Evolutionary conservation across 805 yeast species (phyloP), one percentile per base, ranked within the genome.

Genomic region (Saturnispora serradocipensis): DNA sequence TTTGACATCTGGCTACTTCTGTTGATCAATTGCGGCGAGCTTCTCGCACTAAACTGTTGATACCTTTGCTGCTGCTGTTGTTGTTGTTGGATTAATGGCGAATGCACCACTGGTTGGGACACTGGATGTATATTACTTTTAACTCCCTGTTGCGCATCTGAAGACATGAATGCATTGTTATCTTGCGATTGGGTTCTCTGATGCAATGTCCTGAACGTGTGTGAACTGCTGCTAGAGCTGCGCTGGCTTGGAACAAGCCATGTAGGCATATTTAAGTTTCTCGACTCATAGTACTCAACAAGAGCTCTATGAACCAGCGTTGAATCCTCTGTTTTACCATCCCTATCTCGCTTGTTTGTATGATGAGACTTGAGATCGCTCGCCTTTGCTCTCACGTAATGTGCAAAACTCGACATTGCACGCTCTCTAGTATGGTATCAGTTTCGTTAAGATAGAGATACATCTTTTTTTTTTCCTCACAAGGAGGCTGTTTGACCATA

Each of bases 271-370:
- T 48, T 50, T 13, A 46, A 38, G 16, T 60, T 60, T 15, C 53
- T 53, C 15, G 59, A 58, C 20, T 55, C 54, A 53, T 60, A 69
- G 48, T 52, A 65, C 24, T 55, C 60, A 10, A 66, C 57, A 32
- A 69, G 45, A 0, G 72, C 65, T 27, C 55, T 58, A 44, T 66
- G 67, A 1, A 69, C 67, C 35, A 63, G 59, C 0, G 73, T 69
- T 24, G 64, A 67, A 13, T 61, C 59, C 47, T 67, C 71, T 1
- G 57, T 52, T 16, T 56, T 60, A 4, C 72, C 71, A 53, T 68
- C 72, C n/a, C 59, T 57, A 44, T 69, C 72, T 42, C 60, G 61
- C n/a, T 55, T 54, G 68, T 67, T 52, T 51, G 43, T 9, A 57
- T 44, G 28, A 48, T 46, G 48, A 15, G 35, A 18, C 22, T 38